Base-by-base conservation (phyloP, 2,329 filamentous ascomycete genomes). In the Albophoma yamanashiensis region DNA sequence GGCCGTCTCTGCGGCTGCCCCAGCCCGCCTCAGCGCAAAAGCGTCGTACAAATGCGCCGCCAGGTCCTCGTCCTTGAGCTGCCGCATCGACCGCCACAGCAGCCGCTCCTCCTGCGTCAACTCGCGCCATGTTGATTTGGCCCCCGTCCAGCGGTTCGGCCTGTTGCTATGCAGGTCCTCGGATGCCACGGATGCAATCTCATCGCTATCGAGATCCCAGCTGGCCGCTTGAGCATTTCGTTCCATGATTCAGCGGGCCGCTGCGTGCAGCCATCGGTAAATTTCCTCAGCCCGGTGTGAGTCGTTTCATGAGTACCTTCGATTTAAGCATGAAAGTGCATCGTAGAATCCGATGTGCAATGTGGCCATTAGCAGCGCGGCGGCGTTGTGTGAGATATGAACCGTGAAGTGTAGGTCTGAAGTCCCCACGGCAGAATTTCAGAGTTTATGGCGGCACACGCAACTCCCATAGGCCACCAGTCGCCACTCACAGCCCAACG, bases 31-130 rank as follows among this genome's bases (percentile, higher is more conserved):
- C 59, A 95, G 76, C 42, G 82, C 82, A 74, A 88, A 88, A 0
- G 88, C 80, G 71, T 94, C 91, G 75, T 90, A 96, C 6, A 97
- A 76, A 74, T 96, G 92, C 53, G 87, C 74, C 0, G 84, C 79
- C 14, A 97, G 75, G 69, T 97, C 87, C 58, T 81, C 77, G 45
- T 87, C 82, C 42, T 83, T 79, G 20, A 85, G 70, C 55, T 83
- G 79, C 61, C 87, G 82, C 59, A 96, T 76, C 9, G 87, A 85
- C 6, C 79, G 76, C 61, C 82, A 82, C 2, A 89, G 79, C 9
- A 80, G 78, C 17, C 87, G 81, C 61, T 92, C 89, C 39, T 81
- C 74, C 57, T 78, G 75, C 1, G 87, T 91, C 60, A 84, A 75
- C 12, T 73, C 67, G 59, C 76, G 77, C 91, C 92, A 96, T 64